These are phyloP conservation scores for Hymenoscyphus albidus DNA, from an alignment of 2,329 filamentous ascomycete species.

Conservation along the genomic window DNA sequence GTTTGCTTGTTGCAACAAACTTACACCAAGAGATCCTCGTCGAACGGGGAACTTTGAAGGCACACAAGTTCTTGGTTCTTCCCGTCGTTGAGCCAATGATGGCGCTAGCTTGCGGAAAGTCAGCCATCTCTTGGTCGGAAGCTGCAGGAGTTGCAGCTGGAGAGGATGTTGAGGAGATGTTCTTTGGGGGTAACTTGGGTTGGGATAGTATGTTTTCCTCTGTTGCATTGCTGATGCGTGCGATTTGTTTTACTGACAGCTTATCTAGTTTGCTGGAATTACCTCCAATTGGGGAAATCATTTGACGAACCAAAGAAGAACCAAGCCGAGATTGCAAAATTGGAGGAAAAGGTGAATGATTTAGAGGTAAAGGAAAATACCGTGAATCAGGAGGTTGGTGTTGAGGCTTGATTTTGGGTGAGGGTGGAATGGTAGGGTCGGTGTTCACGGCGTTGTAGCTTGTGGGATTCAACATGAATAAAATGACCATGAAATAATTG, in stretches of 20 bases:
- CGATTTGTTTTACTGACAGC: neutral
- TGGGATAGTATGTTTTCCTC: constrained; percentile 51
- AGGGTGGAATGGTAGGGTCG: neutral
- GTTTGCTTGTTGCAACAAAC: constrained; percentile 62
- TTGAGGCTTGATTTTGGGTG: neutral
- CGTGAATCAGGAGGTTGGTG: neutral
- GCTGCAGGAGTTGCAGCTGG: constrained; percentile 55
- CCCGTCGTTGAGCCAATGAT: constrained; percentile 61
- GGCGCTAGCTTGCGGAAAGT: constrained; percentile 66
- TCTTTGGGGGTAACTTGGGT: constrained; percentile 67
- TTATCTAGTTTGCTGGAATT: constrained; percentile 10
- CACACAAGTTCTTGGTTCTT: constrained; percentile 47
- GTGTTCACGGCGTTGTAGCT: neutral
- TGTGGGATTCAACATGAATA: neutral
- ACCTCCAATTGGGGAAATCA: constrained; percentile 7
- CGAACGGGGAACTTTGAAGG: constrained; percentile 36
- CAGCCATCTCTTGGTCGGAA: constrained; percentile 60
- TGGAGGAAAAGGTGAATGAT: constrained; percentile 5
- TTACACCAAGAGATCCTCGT: constrained; percentile 59
- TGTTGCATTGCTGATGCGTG: neutral
- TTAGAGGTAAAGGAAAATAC: constrained; percentile 2
- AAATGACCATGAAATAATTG: neutral
- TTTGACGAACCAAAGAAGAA: neutral
- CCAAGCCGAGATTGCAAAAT: neutral
- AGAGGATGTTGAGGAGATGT: constrained; percentile 57